Conservation (phyloP, 169 alveolate species). For the Eimeria necatrix region DNA sequence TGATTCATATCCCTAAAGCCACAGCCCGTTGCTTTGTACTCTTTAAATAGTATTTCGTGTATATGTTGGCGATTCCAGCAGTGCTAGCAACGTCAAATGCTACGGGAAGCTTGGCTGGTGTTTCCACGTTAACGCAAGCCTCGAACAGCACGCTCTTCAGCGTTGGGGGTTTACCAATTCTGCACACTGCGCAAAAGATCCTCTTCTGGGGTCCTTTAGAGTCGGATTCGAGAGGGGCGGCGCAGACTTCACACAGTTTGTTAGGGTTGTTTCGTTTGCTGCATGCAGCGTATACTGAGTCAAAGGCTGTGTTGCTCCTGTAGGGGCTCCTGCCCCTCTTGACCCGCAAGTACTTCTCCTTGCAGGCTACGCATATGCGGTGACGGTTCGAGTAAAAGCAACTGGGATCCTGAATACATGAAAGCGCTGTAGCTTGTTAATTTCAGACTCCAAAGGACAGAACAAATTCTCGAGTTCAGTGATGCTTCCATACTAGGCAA, state of each 20-base stretch:
- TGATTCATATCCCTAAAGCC: too few species aligned
- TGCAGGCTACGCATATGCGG: constrained; percentile 50
- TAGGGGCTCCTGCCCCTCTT: background rate
- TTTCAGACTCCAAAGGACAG: too few species aligned
- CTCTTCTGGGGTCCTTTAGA: background rate
- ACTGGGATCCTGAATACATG: background rate
- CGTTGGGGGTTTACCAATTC: background rate
- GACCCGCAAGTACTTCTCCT: constrained; percentile 3
- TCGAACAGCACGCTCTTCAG: too few species aligned
- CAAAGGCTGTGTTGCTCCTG: background rate
- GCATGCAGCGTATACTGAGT: background rate
- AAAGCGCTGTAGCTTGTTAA: too few species aligned
- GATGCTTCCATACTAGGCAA: too few species aligned
- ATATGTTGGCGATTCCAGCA: too few species aligned
- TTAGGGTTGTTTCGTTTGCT: background rate
- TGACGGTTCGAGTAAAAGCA: background rate
- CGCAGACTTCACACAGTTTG: constrained; percentile 56
- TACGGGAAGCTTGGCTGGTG: too few species aligned
- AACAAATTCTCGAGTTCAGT: too few species aligned
- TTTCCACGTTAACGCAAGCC: too few species aligned
- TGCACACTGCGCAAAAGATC: constrained; percentile 18
- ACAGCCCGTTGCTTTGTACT: too few species aligned
- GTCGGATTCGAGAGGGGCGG: constrained; percentile 15
- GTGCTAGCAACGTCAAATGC: too few species aligned
- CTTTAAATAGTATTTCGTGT: too few species aligned